A percentile compares a stretch with the other conserved stretches of the same genome.
phyloP scores from a whole-genome alignment of 768 basidiomycete genomes.

The Sistotremastrum niveocremeum region DNA sequence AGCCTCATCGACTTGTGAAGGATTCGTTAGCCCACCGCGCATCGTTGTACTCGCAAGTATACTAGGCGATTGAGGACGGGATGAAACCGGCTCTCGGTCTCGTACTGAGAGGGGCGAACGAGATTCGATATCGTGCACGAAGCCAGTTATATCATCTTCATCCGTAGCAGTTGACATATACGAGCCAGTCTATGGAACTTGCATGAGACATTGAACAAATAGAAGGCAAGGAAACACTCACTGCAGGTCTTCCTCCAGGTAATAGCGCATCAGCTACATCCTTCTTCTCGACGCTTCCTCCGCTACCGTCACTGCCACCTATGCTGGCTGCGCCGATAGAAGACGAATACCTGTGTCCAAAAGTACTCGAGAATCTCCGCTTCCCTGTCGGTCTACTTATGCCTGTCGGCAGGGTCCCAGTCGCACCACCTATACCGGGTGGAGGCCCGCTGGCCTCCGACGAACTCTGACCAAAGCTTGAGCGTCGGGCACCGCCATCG shows the following conservation, averaged over 20 bases:
- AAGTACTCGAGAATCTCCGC: slow-evolving; percentile 67
- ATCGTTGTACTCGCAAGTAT: slow-evolving; percentile 14
- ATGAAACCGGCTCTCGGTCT: slow-evolving; percentile 2
- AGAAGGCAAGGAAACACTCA: not conserved
- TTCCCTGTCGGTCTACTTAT: slow-evolving; percentile 14
- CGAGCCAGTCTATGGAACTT: slow-evolving; percentile 21
- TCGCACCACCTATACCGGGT: slow-evolving; percentile 13
- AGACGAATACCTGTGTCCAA: slow-evolving; percentile 52
- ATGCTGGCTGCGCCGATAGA: slow-evolving; percentile 22
- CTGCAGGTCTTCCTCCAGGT: slow-evolving; percentile 8
- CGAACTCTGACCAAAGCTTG: slow-evolving; percentile 7
- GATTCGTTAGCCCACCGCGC: slow-evolving; percentile 51
- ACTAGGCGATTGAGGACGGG: slow-evolving; percentile 3
- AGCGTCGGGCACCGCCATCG: slow-evolving; percentile 23
- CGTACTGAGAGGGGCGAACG: slow-evolving; percentile 39
- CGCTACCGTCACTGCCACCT: slow-evolving; percentile 12
- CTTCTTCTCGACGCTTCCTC: not conserved
- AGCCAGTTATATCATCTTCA: slow-evolving; percentile 66
- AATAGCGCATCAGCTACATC: slow-evolving; percentile 1
- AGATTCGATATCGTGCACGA: slow-evolving; percentile 65
- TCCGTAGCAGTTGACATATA: slow-evolving; percentile 40
- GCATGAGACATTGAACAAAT: not conserved
- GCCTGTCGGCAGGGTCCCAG: slow-evolving; percentile 9
- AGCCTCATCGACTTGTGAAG: slow-evolving; percentile 51
- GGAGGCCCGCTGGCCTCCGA: slow-evolving; percentile 14